Conservation (phyloP, 176 grass and related monocot genomes). For the Alopecurus myosuroides region DNA sequence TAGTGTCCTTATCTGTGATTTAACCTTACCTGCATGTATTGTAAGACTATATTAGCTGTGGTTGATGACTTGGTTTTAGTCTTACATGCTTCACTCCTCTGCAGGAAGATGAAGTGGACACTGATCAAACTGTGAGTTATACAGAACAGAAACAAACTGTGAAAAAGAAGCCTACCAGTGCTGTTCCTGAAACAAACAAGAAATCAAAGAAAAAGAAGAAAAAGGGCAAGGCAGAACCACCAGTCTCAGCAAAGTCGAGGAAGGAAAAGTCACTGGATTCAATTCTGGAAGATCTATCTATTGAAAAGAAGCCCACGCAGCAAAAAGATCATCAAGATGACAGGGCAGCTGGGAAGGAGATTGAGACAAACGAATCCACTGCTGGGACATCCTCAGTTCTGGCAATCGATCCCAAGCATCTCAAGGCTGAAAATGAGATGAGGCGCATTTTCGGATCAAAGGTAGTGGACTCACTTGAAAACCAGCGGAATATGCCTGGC, state of each 20-base stretch:
- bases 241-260: conserved; percentile 18
- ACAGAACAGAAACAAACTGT: conserved; percentile 31
- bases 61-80: not conserved
- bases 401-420: conserved; percentile 73
- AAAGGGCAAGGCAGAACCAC: conserved; percentile 53
- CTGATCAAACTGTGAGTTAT: conserved; percentile 29
- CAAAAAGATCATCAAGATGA: conserved; percentile 31
- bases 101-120: conserved; percentile 74
- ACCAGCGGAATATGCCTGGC: conserved; percentile 57
- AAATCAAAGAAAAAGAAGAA: conserved; percentile 99
- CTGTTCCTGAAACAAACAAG: conserved; percentile 46
- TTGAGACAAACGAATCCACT: conserved; percentile 21
- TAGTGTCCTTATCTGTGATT: not conserved
- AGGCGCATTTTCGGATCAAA: conserved; percentile 97
- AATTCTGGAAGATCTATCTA: conserved; percentile 81
- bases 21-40: not conserved
- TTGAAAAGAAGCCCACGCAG: conserved; percentile 41
- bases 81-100: not conserved
- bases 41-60: not conserved
- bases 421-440: conserved; percentile 95
- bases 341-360: conserved; percentile 44
- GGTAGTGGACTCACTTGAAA: conserved; percentile 94
- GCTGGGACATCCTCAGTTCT: conserved; percentile 42
- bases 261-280: conserved; percentile 60
- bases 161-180: conserved; percentile 20